A percentile compares a stretch with the other conserved stretches of the same genome.
phyloP scores from a whole-genome alignment of 306 rosid species.

The Trichosanthes truncata region DNA sequence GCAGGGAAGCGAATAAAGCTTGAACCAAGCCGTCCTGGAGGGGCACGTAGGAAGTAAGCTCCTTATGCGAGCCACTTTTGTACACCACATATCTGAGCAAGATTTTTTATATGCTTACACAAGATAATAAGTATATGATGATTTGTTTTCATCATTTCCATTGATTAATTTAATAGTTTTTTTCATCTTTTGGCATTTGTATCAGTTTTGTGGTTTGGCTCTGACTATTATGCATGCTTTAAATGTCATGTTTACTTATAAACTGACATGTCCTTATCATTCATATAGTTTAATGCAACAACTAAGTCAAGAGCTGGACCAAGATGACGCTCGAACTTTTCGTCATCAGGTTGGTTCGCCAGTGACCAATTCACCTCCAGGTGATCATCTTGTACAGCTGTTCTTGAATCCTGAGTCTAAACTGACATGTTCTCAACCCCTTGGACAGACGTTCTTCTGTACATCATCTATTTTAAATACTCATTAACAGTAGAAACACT shows the following conservation, averaged over 20 bases:
- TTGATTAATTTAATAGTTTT: not conserved
- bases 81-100: not conserved
- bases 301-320: constrained; percentile 80
- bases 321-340: constrained; percentile 60
- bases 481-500: not conserved
- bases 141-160: not conserved
- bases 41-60: constrained; percentile 88
- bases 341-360: constrained; percentile 79
- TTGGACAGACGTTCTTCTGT: not conserved
- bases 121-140: not conserved
- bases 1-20: constrained; percentile 95
- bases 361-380: constrained; percentile 76
- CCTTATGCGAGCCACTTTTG: constrained; percentile 2
- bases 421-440: not conserved
- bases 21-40: constrained; percentile 98
- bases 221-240: not conserved
- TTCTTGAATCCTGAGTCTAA: not conserved
- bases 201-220: not conserved
- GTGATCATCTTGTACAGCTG: constrained; percentile 20
- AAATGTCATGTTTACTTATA: not conserved
- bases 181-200: not conserved
- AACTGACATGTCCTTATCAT: constrained; percentile 1
- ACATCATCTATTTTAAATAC: not conserved
- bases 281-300: constrained; percentile 74
- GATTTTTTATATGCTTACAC: not conserved